phyloP scores from a whole-genome alignment of 2,329 filamentous ascomycete genomes.

The Rhynchosporium secalis region DNA sequence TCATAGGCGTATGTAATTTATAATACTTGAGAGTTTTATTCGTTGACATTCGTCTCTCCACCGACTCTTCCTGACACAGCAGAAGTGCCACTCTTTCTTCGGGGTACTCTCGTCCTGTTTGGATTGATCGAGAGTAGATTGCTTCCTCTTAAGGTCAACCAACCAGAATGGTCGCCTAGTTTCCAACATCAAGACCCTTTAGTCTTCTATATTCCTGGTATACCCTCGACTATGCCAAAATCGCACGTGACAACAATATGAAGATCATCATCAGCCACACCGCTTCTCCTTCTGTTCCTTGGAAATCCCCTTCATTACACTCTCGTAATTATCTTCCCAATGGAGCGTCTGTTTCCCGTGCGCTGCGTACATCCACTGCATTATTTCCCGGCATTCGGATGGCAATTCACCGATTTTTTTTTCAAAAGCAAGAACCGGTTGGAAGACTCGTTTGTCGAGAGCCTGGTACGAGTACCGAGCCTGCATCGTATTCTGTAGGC shows the following conservation, averaged over 20 bases:
- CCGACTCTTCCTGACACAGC: too few relatives aligned
- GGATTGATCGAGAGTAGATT: too few relatives aligned
- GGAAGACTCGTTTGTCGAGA: neutral
- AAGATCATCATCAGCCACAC: neutral
- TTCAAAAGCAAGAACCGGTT: neutral
- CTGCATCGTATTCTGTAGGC: slow-evolving; percentile 8
- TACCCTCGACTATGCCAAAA: neutral
- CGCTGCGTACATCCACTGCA: neutral
- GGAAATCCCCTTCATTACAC: neutral
- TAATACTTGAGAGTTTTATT: too few relatives aligned
- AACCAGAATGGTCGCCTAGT: too few relatives aligned
- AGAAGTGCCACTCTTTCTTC: too few relatives aligned
- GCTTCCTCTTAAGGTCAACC: too few relatives aligned
- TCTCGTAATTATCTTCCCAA: neutral
- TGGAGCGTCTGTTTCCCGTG: neutral
- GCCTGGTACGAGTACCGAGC: neutral
- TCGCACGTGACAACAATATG: neutral
- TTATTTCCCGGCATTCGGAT: neutral
- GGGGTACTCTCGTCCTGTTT: too few relatives aligned
- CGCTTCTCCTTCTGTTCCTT: neutral
- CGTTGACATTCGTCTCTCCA: too few relatives aligned
- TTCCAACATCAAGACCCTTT: too few relatives aligned
- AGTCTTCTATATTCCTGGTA: too few relatives aligned
- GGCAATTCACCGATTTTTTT: neutral
- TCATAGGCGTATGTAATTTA: too few relatives aligned